Evolutionary conservation across 352 stramenopile species (phyloP), one percentile per base, ranked within the genome.

Genomic region (Phytopythium cucurbitacearum): DNA sequence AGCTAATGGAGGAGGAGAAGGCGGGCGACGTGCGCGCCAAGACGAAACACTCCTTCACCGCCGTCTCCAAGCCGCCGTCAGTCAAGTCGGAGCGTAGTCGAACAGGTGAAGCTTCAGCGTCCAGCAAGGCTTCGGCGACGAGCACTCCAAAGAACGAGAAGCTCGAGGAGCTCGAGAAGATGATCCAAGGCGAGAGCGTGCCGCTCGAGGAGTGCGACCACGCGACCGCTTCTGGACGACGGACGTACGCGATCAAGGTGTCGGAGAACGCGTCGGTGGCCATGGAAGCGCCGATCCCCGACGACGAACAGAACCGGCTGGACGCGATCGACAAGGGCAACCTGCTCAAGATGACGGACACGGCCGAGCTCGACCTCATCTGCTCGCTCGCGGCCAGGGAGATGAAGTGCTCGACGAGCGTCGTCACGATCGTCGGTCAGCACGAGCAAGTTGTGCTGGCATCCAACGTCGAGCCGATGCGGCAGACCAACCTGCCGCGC

Each of bases 371-470:
- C 10, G 71, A 78, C 34, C 57, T 84, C 36, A 75, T 89, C 52
- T 89, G 79, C 52, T 57, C 71, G n/a, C 62, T 89, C 11, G 56
- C 77, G 6, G 76, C 74, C 13, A 56, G 63, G 4, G 76, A 87
- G 61, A 70, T 89, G 54, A 62, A 71, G 35, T 87, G 76, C 55
- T 71, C 74, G 3, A 69, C 64, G 3, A 76, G 68, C 7, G 40
- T 82, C 16, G 64, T 89, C 51, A 89, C 74, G 37, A 72, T 89
- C 15, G 67, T 89, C 6, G 78, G 59, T 15, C 48, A 81, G 43
- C 49, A 83, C 8, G 67, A 80, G 51, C 65, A 80, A 40, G 67
- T 70, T 39, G 40, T 87, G 39, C 60, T 65, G 28, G 66, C 67
- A 8, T 60, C 57, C 38, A 76, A 69, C 50, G 21, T 63, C 38